phyloP scores from a whole-genome alignment of 192 early-diverging fungal genomes.

The Coemansia sp. region DNA sequence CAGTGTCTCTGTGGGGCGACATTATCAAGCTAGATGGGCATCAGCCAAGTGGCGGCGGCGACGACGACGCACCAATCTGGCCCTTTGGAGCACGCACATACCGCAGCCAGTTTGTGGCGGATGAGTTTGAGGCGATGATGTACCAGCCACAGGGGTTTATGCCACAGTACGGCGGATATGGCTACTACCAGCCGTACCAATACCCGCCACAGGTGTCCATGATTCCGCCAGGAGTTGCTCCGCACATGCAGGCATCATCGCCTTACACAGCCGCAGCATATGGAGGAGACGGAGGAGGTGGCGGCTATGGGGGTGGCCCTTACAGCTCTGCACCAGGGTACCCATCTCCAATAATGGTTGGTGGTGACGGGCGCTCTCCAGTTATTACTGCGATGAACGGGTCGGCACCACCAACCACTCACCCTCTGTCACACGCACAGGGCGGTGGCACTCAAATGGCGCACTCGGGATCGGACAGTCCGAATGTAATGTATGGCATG shows the following conservation, averaged over 20 bases:
- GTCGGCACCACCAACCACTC: slow-evolving; percentile 9
- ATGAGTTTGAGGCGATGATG: slow-evolving; percentile 42
- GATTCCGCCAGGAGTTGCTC: slow-evolving; percentile 22
- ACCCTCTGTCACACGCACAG: slow-evolving; percentile 25
- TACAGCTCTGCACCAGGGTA: slow-evolving; percentile 31
- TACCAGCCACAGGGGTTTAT: slow-evolving; percentile 41
- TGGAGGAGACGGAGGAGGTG: background rate
- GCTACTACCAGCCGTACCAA: slow-evolving; percentile 46
- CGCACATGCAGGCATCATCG: slow-evolving; percentile 19
- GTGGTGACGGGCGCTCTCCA: slow-evolving; percentile 27
- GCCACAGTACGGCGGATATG: slow-evolving; percentile 39
- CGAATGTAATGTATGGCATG: slow-evolving; percentile 31
- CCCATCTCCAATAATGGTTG: slow-evolving; percentile 30
- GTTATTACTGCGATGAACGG: slow-evolving; percentile 21
- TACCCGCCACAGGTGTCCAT: slow-evolving; percentile 40
- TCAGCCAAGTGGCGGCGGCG: slow-evolving; percentile 6
- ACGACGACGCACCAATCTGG: slow-evolving; percentile 40
- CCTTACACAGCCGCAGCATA: slow-evolving; percentile 19
- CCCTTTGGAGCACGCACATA: slow-evolving; percentile 46
- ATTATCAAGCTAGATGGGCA: slow-evolving; percentile 19
- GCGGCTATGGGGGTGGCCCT: slow-evolving; percentile 16
- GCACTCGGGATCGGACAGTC: slow-evolving; percentile 27
- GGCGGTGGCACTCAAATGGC: slow-evolving; percentile 6
- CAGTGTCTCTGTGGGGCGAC: slow-evolving; percentile 35
- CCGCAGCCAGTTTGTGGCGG: slow-evolving; percentile 43